phyloP scores from a whole-genome alignment of 257 asterid species.

The Primulina tabacum region DNA sequence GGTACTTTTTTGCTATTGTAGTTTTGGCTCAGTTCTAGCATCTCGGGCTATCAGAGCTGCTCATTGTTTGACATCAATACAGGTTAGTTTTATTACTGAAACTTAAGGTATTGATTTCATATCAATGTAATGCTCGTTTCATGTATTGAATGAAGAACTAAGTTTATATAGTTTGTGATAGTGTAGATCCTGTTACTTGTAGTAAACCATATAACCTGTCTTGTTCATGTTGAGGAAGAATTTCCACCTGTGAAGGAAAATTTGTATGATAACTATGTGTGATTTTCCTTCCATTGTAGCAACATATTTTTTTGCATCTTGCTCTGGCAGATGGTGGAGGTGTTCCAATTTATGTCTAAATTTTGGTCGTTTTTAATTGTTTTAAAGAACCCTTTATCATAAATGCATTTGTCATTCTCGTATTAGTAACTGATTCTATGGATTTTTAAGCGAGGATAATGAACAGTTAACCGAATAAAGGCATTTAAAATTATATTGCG shows the following conservation, averaged over 20 bases:
- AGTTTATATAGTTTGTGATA: conserved; percentile 2
- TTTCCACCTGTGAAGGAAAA: neutral
- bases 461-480: neutral
- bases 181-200: neutral
- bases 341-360: neutral
- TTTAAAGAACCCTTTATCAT: neutral
- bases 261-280: neutral
- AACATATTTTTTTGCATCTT: neutral
- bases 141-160: neutral
- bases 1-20: conserved; percentile 33
- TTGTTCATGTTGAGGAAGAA: neutral
- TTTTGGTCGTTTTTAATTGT: neutral
- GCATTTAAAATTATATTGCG: neutral
- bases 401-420: neutral
- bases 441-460: neutral
- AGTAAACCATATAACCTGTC: neutral
- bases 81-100: conserved; percentile 50
- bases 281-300: neutral
- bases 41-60: conserved; percentile 98
- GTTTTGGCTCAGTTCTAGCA: conserved; percentile 79
- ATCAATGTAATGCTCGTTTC: conserved; percentile 3
- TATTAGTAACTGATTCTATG: neutral
- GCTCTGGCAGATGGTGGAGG: neutral
- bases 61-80: conserved; percentile 97
- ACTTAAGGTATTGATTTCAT: conserved; percentile 6